phyloP scores from a whole-genome alignment of 1,284 basidiomycete species.

The Hymenochaete sp. region DNA sequence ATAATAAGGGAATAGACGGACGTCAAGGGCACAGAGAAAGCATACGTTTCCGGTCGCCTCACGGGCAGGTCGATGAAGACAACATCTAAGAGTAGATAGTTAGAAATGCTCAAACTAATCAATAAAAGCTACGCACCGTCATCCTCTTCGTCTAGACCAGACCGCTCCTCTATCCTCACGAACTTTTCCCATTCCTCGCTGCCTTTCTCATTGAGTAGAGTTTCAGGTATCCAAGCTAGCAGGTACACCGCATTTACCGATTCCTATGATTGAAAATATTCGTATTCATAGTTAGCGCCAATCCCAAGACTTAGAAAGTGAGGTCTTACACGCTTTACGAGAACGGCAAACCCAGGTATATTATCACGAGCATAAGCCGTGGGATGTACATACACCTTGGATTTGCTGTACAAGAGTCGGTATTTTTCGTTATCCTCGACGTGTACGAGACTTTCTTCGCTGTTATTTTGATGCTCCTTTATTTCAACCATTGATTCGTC shows the following conservation, averaged over 20 bases:
- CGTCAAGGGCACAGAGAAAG: constrained; percentile 86
- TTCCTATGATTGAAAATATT: constrained; percentile 41
- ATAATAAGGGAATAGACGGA: constrained; percentile 88
- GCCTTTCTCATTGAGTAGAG: constrained; percentile 67
- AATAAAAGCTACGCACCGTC: constrained; percentile 43
- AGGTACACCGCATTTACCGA: constrained; percentile 64
- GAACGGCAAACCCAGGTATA: constrained; percentile 83
- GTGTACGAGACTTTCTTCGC: constrained; percentile 22
- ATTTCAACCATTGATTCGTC: constrained; percentile 76
- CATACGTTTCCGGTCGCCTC: constrained; percentile 79
- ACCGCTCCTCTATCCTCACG: constrained; percentile 66
- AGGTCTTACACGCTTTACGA: constrained; percentile 69
- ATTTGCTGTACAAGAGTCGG: constrained; percentile 79
- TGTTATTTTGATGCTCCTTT: constrained; percentile 33
- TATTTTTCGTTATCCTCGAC: constrained; percentile 48
- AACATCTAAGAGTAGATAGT: constrained; percentile 41
- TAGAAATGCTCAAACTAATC: background rate
- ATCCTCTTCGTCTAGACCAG: constrained; percentile 52
- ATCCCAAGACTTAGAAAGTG: constrained; percentile 6
- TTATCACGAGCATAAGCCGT: constrained; percentile 89
- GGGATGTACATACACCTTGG: constrained; percentile 90
- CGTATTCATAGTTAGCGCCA: constrained; percentile 9
- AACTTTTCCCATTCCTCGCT: constrained; percentile 79
- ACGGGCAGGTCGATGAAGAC: constrained; percentile 72
- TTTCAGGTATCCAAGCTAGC: constrained; percentile 82